These are phyloP conservation scores for Fusarium dimerum DNA, from an alignment of 2,329 filamentous ascomycete species.

Conservation along the genomic window DNA sequence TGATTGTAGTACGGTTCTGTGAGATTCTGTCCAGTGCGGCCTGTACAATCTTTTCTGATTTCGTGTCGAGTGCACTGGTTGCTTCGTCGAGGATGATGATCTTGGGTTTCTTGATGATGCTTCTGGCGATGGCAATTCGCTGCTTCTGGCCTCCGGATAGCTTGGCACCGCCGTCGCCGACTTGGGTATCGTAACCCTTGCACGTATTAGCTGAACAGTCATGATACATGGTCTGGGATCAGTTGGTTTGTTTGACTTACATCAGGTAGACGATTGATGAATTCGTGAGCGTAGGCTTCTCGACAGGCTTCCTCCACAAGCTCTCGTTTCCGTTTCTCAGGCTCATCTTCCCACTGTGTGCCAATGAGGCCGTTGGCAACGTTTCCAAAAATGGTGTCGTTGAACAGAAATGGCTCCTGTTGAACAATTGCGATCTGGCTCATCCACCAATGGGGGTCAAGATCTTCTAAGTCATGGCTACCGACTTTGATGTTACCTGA, in stretches of 20 bases:
- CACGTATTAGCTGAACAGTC: too few species aligned
- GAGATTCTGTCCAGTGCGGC: slow-evolving; percentile 86
- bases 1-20: slow-evolving; percentile 87
- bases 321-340: slow-evolving; percentile 66
- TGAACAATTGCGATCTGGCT: slow-evolving; percentile 91
- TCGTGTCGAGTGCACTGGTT: slow-evolving; percentile 90
- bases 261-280: slow-evolving; percentile 74
- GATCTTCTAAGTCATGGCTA: slow-evolving; percentile 73
- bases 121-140: slow-evolving; percentile 90
- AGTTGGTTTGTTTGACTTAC: too few species aligned
- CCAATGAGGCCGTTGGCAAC: slow-evolving; percentile 91
- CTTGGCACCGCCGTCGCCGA: slow-evolving; percentile 92
- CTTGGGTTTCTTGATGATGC: slow-evolving; percentile 90
- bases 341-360: slow-evolving; percentile 68
- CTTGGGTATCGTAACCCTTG: slow-evolving; percentile 87
- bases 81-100: slow-evolving; percentile 93
- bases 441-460: slow-evolving; percentile 89
- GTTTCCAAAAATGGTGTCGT: slow-evolving; percentile 84
- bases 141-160: slow-evolving; percentile 96
- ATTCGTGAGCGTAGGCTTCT: slow-evolving; percentile 93
- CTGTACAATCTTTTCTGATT: slow-evolving; percentile 92
- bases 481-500: slow-evolving; percentile 81
- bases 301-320: slow-evolving; percentile 79
- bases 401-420: slow-evolving; percentile 90
- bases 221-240: too few species aligned